Conservation (phyloP, 169 alveolate genomes). For the Cryptosporidium sp. region DNA sequence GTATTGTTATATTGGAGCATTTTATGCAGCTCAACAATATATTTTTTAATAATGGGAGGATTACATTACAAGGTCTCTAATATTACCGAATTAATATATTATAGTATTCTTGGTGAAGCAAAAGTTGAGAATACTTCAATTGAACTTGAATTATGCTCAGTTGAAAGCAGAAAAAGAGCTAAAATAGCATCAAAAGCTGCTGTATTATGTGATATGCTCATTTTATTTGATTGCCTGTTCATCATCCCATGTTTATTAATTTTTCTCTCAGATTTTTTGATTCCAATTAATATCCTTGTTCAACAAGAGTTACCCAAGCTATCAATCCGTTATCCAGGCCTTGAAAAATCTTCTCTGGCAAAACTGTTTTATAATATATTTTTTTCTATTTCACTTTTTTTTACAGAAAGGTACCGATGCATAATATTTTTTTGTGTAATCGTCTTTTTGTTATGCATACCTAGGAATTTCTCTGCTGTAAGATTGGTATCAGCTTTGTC, state of each 20-base stretch:
- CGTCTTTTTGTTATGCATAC: conserved; percentile 55
- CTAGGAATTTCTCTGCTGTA: conserved; percentile 52
- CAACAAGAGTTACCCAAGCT: conserved; percentile 32
- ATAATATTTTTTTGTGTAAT: conserved; percentile 32
- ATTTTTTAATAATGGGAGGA: conserved; percentile 59
- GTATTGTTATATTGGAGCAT: conserved; percentile 51
- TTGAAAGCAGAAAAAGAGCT: neutral
- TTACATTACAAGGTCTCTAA: conserved; percentile 51
- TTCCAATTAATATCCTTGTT: conserved; percentile 32
- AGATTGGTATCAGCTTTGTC: conserved; percentile 47
- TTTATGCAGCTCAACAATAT: conserved; percentile 54
- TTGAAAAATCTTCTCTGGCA: conserved; percentile 12
- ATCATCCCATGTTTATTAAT: conserved; percentile 58
- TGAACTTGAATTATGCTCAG: neutral
- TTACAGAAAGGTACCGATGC: conserved; percentile 47
- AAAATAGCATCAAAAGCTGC: conserved; percentile 24
- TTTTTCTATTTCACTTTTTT: conserved; percentile 42
- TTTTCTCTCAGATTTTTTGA: conserved; percentile 53
- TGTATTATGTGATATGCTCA: conserved; percentile 10
- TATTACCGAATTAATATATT: conserved; percentile 55
- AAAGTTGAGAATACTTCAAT: neutral
- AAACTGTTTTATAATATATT: neutral
- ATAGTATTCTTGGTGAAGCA: conserved; percentile 61
- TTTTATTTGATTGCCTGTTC: conserved; percentile 61
- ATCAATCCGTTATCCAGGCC: conserved; percentile 1